phyloP scores from a whole-genome alignment of 441 rosid genomes.

The Omphalea diandra region DNA sequence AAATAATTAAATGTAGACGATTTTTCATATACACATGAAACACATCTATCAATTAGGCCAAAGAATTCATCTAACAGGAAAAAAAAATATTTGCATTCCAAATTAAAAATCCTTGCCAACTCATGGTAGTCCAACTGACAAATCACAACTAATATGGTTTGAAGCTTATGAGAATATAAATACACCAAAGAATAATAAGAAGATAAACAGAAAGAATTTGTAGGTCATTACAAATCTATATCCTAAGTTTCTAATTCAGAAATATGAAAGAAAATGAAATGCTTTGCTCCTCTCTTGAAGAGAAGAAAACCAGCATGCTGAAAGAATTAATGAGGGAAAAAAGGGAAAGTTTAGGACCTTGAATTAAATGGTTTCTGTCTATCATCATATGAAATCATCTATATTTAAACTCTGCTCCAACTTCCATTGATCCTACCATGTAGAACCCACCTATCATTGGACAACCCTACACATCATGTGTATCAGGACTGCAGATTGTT shows the following conservation, averaged over 20 bases:
- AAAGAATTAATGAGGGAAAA: background rate
- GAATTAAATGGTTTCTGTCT: too few relatives aligned
- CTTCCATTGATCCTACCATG: background rate
- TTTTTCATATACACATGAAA: background rate
- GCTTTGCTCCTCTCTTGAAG: background rate
- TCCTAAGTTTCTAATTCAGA: too few relatives aligned
- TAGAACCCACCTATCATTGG: background rate
- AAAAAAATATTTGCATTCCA: background rate
- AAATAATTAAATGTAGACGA: background rate
- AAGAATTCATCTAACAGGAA: background rate
- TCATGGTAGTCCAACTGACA: background rate
- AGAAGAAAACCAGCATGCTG: background rate
- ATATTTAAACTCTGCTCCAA: too few relatives aligned
- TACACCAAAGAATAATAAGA: background rate
- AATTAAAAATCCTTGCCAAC: background rate
- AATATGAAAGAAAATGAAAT: background rate
- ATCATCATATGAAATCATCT: too few relatives aligned
- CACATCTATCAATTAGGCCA: background rate
- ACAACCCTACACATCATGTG: background rate
- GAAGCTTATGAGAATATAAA: background rate
- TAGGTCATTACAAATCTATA: too few relatives aligned
- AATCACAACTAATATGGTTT: background rate
- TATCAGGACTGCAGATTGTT: background rate
- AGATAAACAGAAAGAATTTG: too few relatives aligned
- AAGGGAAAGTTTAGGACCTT: background rate